These are phyloP conservation scores for Pythium graminicola DNA, from an alignment of 352 stramenopile species.

Conservation along the genomic window DNA sequence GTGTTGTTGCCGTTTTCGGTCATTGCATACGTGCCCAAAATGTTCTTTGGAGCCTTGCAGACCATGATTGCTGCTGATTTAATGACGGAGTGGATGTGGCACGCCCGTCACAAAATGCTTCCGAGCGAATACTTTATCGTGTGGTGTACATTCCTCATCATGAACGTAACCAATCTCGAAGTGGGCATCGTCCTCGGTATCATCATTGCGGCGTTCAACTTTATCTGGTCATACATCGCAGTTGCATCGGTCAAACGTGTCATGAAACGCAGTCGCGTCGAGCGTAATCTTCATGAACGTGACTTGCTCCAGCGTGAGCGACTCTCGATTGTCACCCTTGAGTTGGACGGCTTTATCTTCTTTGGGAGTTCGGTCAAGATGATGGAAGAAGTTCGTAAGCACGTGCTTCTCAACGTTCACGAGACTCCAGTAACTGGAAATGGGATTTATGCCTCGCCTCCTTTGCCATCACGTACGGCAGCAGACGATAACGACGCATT, in stretches of 20 bases:
- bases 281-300: conserved; percentile 69
- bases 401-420: conserved; percentile 55
- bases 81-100: conserved; percentile 95
- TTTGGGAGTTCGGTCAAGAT: conserved; percentile 84
- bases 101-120: conserved; percentile 82
- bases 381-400: conserved; percentile 80
- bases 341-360: conserved; percentile 85
- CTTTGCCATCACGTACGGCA: conserved; percentile 4
- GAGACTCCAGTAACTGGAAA: not conserved
- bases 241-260: conserved; percentile 68
- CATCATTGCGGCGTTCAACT: conserved; percentile 83
- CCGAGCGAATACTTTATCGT: conserved; percentile 90
- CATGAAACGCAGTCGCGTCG: conserved; percentile 74
- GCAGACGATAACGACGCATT: conserved; percentile 36
- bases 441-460: conserved; percentile 14
- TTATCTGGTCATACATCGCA: conserved; percentile 78
- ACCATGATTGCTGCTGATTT: conserved; percentile 96
- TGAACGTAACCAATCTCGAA: conserved; percentile 93
- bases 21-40: conserved; percentile 94
- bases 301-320: conserved; percentile 61
- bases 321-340: conserved; percentile 79
- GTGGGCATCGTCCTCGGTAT: conserved; percentile 93
- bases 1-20: conserved; percentile 91
- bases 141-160: conserved; percentile 91
- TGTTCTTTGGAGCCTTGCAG: conserved; percentile 96